Conservation (phyloP, 257 asterid species). For the Hygrophila difformis region DNA sequence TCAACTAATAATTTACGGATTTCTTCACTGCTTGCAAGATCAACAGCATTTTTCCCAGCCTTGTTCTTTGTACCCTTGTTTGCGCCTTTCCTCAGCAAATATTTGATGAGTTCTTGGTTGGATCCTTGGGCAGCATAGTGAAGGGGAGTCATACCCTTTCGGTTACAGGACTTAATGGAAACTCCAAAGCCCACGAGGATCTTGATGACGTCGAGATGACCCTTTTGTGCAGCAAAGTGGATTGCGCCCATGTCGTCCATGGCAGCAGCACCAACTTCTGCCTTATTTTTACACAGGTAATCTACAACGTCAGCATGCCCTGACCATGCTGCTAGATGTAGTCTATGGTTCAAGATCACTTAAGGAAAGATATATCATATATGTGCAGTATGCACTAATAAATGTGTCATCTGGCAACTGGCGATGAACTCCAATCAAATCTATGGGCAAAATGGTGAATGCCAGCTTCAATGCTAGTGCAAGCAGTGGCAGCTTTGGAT, state of each 20-base stretch:
- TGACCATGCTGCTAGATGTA: conserved; percentile 96
- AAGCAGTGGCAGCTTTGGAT: too few relatives aligned
- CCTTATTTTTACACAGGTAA: conserved; percentile 78
- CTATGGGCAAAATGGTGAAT: too few relatives aligned
- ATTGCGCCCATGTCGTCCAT: conserved; percentile 98
- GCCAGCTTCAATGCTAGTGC: too few relatives aligned
- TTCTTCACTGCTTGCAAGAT: conserved; percentile 66
- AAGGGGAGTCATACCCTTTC: conserved; percentile 89
- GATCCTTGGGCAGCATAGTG: conserved; percentile 96
- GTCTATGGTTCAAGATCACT: conserved; percentile 32
- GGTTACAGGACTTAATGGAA: conserved; percentile 57
- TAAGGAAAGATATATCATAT: too few relatives aligned
- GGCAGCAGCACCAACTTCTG: conserved; percentile 92
- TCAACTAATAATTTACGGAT: conserved; percentile 40
- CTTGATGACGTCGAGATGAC: conserved; percentile 69
- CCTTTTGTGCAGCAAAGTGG: conserved; percentile 94
- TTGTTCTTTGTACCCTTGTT: conserved; percentile 50
- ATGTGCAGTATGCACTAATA: neutral
- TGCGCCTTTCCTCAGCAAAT: conserved; percentile 75
- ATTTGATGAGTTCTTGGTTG: conserved; percentile 56
- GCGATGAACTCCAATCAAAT: too few relatives aligned
- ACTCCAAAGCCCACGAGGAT: conserved; percentile 55
- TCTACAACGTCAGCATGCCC: conserved; percentile 70
- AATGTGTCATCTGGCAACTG: too few relatives aligned
- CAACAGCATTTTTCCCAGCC: conserved; percentile 72